Evolutionary conservation across 306 rosid genomes (phyloP).

Genomic region (Vicia villosa): DNA sequence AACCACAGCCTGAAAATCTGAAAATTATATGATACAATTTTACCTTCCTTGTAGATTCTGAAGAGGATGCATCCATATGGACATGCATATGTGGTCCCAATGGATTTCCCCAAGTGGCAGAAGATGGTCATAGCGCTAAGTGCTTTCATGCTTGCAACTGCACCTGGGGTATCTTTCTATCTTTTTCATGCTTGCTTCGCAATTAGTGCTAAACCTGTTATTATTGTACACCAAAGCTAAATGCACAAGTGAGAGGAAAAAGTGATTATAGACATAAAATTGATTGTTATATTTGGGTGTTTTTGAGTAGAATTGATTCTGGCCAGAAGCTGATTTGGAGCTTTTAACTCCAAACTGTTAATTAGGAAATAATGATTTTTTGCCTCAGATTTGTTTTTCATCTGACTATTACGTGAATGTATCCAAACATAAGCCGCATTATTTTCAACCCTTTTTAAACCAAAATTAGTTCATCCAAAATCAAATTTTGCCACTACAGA

Average conservation of each 20-base stretch:
- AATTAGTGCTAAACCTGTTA: conserved; percentile 17
- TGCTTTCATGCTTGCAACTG: conserved; percentile 92
- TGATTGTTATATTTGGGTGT: background rate
- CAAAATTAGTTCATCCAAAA: background rate
- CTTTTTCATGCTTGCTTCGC: conserved; percentile 18
- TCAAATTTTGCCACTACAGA: background rate
- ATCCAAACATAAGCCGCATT: background rate
- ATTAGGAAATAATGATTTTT: no score
- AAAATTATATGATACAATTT: conserved; percentile 37
- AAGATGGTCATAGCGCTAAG: conserved; percentile 45
- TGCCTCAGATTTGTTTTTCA: background rate
- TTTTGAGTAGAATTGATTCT: background rate
- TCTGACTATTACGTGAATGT: background rate
- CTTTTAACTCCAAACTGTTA: background rate
- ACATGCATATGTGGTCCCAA: conserved; percentile 73
- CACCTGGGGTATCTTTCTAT: conserved; percentile 64
- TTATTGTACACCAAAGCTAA: background rate
- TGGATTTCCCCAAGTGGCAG: conserved; percentile 79
- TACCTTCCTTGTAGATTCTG: conserved; percentile 55
- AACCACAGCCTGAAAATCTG: conserved; percentile 13
- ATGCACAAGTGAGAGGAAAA: conserved; percentile 6
- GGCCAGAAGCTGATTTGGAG: background rate
- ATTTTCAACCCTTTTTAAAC: background rate
- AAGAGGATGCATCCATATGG: conserved; percentile 57
- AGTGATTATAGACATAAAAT: background rate